Base-by-base conservation (phyloP, 208 protist species). In the Acanthamoeba lenticulata region DNA sequence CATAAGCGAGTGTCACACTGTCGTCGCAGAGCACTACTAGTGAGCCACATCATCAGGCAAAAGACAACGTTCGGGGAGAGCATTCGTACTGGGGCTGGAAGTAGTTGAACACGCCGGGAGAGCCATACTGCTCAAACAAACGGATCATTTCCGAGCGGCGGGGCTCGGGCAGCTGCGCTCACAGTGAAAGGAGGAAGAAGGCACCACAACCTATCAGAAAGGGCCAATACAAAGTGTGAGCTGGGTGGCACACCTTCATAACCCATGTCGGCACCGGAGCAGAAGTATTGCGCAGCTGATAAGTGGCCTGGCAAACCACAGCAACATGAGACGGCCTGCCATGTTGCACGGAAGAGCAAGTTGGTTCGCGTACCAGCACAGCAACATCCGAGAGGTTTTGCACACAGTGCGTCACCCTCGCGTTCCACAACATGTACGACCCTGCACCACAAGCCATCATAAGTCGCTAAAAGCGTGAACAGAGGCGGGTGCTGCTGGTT, bases 1-100 rank as follows among this genome's bases (percentile, higher is more conserved):
- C 74, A 24, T 57, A 85, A 3, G 74, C 74, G 17, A 85, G 74
- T 24, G 74, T 85, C 42, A 85, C 74, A 42, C 74, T 85, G 74
- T 4, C 15, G 52, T n/a, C 42, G 32, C 72, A 81, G 9, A 9
- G 2, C 38, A 1, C 6, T n/a, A 34, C 1, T 2, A 74, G 17
- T 40, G 17, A 27, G 57, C 57, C 57, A 21, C 24, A 29, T 67
- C 5, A 7, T 5, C 5, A 32, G 2, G 65, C 13, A 57, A 57
- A 57, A 57, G 9, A 19, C 19, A 24, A 57, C n/a, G n/a, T n/a
- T n/a, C n/a, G n/a, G n/a, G n/a, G n/a, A 57, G 9, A n/a, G n/a
- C n/a, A n/a, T n/a, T n/a, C n/a, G 74, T 55, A 85, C 74, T 85
- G 74, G 27, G 74, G 74, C 36, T 85, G 74, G 42, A 85, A 85